These are phyloP conservation scores for Osmanthus fragrans DNA, from an alignment of 257 asterid genomes.

Conservation along the genomic window DNA sequence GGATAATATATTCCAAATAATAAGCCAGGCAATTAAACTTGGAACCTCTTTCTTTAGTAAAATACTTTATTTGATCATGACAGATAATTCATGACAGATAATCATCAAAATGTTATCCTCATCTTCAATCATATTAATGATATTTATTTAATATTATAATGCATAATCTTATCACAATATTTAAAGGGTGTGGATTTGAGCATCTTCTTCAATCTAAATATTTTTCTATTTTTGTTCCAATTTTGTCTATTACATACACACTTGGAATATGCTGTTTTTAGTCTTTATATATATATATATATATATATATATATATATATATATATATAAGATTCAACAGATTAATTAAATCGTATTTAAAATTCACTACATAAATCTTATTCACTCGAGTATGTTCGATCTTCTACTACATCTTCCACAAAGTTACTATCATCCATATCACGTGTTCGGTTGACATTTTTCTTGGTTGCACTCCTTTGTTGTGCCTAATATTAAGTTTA, in stretches of 20 bases:
- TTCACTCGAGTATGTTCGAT: too few relatives aligned
- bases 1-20: neutral
- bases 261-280: conserved; percentile 4
- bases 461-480: too few relatives aligned
- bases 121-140: conserved; percentile 32
- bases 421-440: too few relatives aligned
- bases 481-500: too few relatives aligned
- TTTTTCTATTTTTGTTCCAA: neutral
- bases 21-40: conserved; percentile 41
- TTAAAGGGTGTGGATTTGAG: neutral
- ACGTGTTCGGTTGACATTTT: too few relatives aligned
- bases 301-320: too few relatives aligned
- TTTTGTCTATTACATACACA: too few relatives aligned
- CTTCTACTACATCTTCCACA: too few relatives aligned
- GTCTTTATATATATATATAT: too few relatives aligned
- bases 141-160: conserved; percentile 11
- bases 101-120: conserved; percentile 32
- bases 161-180: conserved; percentile 19
- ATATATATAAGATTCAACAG: too few relatives aligned
- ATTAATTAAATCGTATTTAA: too few relatives aligned
- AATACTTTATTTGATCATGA: conserved; percentile 6
- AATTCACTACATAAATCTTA: too few relatives aligned
- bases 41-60: conserved; percentile 38
- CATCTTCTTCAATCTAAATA: conserved; percentile 19
- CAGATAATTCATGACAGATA: conserved; percentile 34